Evolutionary conservation across 306 rosid species (phyloP), one percentile per base, ranked within the genome.

Genomic region (Cucumis melo): DNA sequence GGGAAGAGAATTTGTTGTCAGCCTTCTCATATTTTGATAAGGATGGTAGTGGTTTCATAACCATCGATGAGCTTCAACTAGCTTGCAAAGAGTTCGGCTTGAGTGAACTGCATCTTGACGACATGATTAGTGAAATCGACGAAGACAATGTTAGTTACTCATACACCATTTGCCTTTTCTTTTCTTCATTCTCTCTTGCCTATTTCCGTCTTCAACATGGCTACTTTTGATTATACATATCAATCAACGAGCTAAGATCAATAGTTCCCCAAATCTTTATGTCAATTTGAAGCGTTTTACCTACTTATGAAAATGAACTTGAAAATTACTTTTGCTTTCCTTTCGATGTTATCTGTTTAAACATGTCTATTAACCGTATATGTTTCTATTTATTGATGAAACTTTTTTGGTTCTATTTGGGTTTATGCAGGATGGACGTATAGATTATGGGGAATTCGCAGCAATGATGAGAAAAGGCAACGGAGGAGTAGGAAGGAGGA

Each of bases 381-480:
- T 29, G 3, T 21, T 73, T 9, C 38, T 24, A 7, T 53, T 13
- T 10, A 36, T 21, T 32, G 72, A 56, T 7, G 55, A 54, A 32
- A 68, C 20, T 21, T 20, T 16, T 61, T 41, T 29, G 32, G 24
- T 38, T 38, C 19, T 57, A 14, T 75, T 21, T 20, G 27, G 50
- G 13, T 62, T 32, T 11, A 0, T 38, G 80, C 78, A 83, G 85
- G 85, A 85, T 75, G 88, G 88, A 42, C 84, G 84, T 64, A 85
- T 85, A 50, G 84, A 85, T 58, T 85, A 85, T 19, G 83, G 73
- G 10, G 88, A 85, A 80, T 85, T 85, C 23, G 83, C 86, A 60
- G 86, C 88, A 6, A 85, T 85, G 88, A 85, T 85, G 88, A 80
- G 88, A 78, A 83, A 85, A 70, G 86, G 88, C 24, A 85, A 85